phyloP scores from a whole-genome alignment of 108 stramenopile genomes.

The Licmophora abbreviata region DNA sequence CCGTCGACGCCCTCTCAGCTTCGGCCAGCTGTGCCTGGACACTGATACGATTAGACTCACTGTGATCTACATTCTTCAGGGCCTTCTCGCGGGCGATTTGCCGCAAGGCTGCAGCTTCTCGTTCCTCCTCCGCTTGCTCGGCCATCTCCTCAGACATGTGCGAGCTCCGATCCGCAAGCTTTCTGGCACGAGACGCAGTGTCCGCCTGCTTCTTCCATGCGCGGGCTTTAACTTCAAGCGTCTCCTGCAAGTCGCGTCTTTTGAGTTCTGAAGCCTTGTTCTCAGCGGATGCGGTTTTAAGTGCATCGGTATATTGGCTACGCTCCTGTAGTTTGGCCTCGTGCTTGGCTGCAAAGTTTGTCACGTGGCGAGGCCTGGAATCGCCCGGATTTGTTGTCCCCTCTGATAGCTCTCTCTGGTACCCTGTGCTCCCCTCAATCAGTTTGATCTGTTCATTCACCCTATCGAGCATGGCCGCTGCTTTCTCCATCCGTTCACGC shows the following conservation, averaged over 20 bases:
- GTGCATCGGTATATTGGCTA: slow-evolving; percentile 13
- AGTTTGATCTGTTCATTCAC: slow-evolving; percentile 54
- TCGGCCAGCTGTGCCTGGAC: slow-evolving; percentile 56
- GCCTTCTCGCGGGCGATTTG: slow-evolving; percentile 52
- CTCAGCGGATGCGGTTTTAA: slow-evolving; percentile 29
- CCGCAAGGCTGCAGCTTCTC: slow-evolving; percentile 70
- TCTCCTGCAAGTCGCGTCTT: slow-evolving; percentile 17
- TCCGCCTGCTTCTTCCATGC: slow-evolving; percentile 55
- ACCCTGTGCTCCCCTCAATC: slow-evolving; percentile 33
- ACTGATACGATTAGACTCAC: slow-evolving; percentile 37
- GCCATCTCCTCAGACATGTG: slow-evolving; percentile 63
- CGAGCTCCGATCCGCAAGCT: slow-evolving; percentile 47
- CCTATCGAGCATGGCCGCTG: slow-evolving; percentile 34
- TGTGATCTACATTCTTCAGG: slow-evolving; percentile 39
- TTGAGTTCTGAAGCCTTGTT: slow-evolving; percentile 21
- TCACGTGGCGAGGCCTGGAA: slow-evolving; percentile 5
- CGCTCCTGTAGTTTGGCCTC: slow-evolving; percentile 47
- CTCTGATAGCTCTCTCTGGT: slow-evolving; percentile 19
- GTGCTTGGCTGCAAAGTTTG: slow-evolving; percentile 30
- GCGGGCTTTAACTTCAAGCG: slow-evolving; percentile 46
- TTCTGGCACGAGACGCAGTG: slow-evolving; percentile 43
- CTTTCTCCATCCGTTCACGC: slow-evolving; percentile 35
- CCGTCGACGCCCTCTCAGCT: slow-evolving; percentile 52
- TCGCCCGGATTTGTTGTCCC: slow-evolving; percentile 20
- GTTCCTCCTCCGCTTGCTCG: slow-evolving; percentile 74